phyloP scores from a whole-genome alignment of 2,329 filamentous ascomycete species.

The Albifimbria verrucaria region DNA sequence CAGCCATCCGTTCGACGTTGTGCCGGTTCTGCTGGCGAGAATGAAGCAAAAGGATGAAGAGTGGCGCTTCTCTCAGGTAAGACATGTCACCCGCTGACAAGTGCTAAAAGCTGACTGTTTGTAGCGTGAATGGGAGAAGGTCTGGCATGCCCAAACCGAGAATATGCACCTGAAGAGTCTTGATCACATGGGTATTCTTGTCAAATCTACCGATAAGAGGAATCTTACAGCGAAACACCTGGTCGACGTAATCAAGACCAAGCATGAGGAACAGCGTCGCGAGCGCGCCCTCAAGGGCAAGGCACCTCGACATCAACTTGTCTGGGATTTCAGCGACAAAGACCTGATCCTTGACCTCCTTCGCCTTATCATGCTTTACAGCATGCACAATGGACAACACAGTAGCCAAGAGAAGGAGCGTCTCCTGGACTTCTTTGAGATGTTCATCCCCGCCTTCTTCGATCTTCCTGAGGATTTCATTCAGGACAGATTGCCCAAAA shows the following conservation, averaged over 20 bases:
- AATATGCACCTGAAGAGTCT: slow-evolving; percentile 94
- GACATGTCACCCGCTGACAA: neutral
- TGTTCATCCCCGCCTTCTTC: slow-evolving; percentile 74
- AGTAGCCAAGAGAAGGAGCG: slow-evolving; percentile 71
- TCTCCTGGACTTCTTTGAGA: slow-evolving; percentile 71
- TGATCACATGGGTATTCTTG: slow-evolving; percentile 91
- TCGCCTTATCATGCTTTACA: slow-evolving; percentile 61
- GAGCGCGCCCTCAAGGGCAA: slow-evolving; percentile 61
- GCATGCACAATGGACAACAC: slow-evolving; percentile 66
- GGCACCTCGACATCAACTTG: slow-evolving; percentile 68
- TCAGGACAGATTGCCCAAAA: slow-evolving; percentile 62
- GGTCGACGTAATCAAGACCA: slow-evolving; percentile 85
- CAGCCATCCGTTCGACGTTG: slow-evolving; percentile 75
- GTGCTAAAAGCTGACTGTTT: slow-evolving; percentile 6
- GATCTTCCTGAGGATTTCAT: slow-evolving; percentile 69
- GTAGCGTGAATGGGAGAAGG: slow-evolving; percentile 94
- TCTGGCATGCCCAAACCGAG: slow-evolving; percentile 95
- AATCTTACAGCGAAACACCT: slow-evolving; percentile 87
- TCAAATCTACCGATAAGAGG: slow-evolving; percentile 86
- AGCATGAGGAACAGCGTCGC: slow-evolving; percentile 85
- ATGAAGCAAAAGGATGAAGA: slow-evolving; percentile 97
- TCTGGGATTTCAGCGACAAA: slow-evolving; percentile 70
- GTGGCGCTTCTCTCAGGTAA: slow-evolving; percentile 81
- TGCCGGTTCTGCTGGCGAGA: slow-evolving; percentile 82
- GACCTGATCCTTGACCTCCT: slow-evolving; percentile 63